Evolutionary conservation across 2,329 filamentous ascomycete genomes (phyloP), one percentile per base, ranked within the genome.

Genomic region (Raffaelea deltoideospora): DNA sequence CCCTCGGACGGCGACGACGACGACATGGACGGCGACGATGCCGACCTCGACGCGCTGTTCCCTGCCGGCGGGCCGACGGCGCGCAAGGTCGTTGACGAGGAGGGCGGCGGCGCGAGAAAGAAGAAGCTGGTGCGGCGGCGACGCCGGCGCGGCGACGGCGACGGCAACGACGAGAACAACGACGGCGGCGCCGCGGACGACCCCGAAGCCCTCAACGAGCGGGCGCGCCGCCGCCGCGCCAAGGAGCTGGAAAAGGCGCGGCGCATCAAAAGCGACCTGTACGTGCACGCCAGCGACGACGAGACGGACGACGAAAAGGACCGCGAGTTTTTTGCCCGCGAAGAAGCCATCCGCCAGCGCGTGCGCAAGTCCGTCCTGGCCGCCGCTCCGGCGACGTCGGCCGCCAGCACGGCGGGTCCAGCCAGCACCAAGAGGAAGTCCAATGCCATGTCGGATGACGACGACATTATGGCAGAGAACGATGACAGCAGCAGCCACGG

Each of bases 251-350:
- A 87, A 49, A 86, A 86, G 56, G 68, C 75, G 34, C 64, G 65
- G 23, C 81, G 79, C 52, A 80, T 90, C 59, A 96, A 95, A 64
- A 92, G 82, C 48, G 76, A 78, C 19, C 58, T 88, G 28, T 88
- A 76, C 48, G 80, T 98, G 35, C 72, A 79, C 40, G 76, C 79
- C 27, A 85, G 80, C 46, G 90, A 96, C 52, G 90, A 96, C 37
- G 86, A 94, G 47, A 78, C 71, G n/a, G 85, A 94, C 49, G 84
- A 86, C 33, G 71, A 73, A 39, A 72, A 82, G 14, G 65, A 67
- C 34, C 56, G 63, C 18, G 74, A 71, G 17, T 95, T 95, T 57
- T 95, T 88, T 56, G 75, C 69, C 3, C 67, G 72, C 14, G 87
- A 95, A 57, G 75, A 78, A 53, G 56, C 54, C 14, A 64, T 79